Evolutionary conservation across 257 asterid genomes (phyloP), one percentile per base, ranked within the genome.

Genomic region (Nemophila menziesii): DNA sequence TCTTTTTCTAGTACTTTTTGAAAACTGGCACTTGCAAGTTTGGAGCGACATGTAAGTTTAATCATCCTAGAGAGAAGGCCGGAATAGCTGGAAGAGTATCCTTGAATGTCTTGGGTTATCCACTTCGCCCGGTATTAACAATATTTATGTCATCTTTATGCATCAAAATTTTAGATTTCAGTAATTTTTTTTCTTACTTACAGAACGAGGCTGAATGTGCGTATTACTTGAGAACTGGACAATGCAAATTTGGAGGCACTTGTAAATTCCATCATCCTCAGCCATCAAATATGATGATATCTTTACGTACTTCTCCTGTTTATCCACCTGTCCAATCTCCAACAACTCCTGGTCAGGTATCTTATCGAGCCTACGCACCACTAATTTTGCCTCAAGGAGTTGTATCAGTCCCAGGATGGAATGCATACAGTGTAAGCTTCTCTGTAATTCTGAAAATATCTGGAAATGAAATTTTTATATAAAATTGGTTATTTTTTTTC

Each of bases 211-310:
- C 55, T 46, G 99, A 86, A 54, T 92, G 99, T 54, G 66, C 89
- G 54, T 86, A 82, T 72, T 92, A 82, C 52, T 67, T 92, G 79
- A 77, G 82, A 68, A 86, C 81, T 36, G 99, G 96, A 24, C 75
- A 68, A 47, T 92, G 99, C 82, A 86, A 92, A 69, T 92, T 79
- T 62, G 96, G 93, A 57, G 69, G 75, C 77, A 82, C 94, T 56
- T 92, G 99, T 67, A 86, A 86, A 70, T 92, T 71, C 68, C 77
- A 92, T 69, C 99, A 92, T 63, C 93, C 99, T 46, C 95, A 79
- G 66, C 96, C 93, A 47, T 78, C 94, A 46, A 79, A 73, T 65
- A 73, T 69, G 86, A 82, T 82, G 96, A 92, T 86, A 56, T 52
- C 96, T 49, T 49, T 86, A 52, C 86, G 86, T 22, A 92, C 93